Base-by-base conservation (phyloP, 2,329 filamentous ascomycete genomes). In the Exophiala sideris region DNA sequence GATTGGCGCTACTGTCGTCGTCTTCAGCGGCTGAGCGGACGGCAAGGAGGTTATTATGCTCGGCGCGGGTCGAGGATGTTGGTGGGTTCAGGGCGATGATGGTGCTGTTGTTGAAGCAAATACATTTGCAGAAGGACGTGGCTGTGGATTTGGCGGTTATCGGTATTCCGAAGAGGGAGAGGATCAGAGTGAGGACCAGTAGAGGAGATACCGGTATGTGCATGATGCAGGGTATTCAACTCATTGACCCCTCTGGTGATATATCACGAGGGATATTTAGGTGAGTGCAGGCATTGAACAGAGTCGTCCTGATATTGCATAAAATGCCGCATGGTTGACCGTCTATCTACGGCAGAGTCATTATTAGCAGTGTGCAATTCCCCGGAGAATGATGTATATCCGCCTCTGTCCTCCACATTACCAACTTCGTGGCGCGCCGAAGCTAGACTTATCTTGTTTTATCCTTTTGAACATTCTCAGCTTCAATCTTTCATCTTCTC, bases 41-140 rank as follows among this genome's bases (percentile, higher is more conserved):
- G 24, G 50, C 54, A 20, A 58, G 49, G 16, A 45, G 50, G 10
- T 52, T 54, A 6, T 48, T 42, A 11, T 45, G 50, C 21, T 35
- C 29, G 47, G 53, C 35, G 32, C 41, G 52, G 34, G 62, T 46
- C 6, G 38, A 36, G 11, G 61, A 54, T 20, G 54, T 20, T 39
- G 72, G 71, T 7, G 76, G 74, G 57, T 83, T 77, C 53, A 87
- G 79, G 14, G 83, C 79, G 60, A 87, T 86, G 48, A 87, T 85
- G 50, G 83, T 86, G 71, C 79, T 83, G 67, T 87, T 86, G 47
- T 77, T 77, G 70, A 82, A 83, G 69, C 84, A 87, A 52, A 82
- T 86, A 68, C 84, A 87, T 80, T 87, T 87, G 79, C 84, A 87
- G 71, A 86, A 87, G 54, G 83, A 85, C 12, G 82, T 81, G 20